Evolutionary conservation across 2,329 filamentous ascomycete species (phyloP), one percentile per base, ranked within the genome.

Genomic region (Monosporascus sp.): DNA sequence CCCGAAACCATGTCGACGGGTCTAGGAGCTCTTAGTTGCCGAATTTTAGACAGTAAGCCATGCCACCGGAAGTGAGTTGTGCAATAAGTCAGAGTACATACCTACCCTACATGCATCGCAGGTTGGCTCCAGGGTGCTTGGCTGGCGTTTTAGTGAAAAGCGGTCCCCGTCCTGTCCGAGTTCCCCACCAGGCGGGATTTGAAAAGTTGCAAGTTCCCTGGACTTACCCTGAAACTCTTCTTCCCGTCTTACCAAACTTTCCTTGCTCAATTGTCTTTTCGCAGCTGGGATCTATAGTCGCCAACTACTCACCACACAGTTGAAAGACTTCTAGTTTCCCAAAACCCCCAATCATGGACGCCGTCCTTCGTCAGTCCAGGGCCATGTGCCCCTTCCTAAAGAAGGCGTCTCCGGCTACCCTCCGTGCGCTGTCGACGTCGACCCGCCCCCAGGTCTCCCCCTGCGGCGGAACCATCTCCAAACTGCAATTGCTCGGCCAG

Each of bases 361-460:
- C 89, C 66, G 86, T 97, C 65, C 85, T 97, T 67, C 91, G 91
- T 73, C 92, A 97, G 75, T 97, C 92, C 71, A 91, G 92, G 81
- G 85, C 89, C 70, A 88, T 99, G 86, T 99, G 94, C 77, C 94
- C 94, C 52, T 99, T 99, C 77, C 80, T 99, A 73, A 93, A 92
- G 80, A 90, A 92, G 76, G 93, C 94, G 37, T 93, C 92, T 38
- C 91, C 93, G 63, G 88, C 91, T 63, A 92, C 91, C 53, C 85
- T 99, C 59, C 92, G 94, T 63, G 88, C 92, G 55, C 83, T 99
- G 68, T 95, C 89, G 48, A 91, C 87, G 55, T 81, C 88, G 51
- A 85, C 77, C 76, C 73, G 85, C 75, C 68, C 82, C 63, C 82
- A 84, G 70, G 79, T 66, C 58, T 88, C 88, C 51, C 87, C 86